A percentile compares a stretch with the other conserved stretches of the same genome.
These are phyloP conservation scores for Fallopia convolvulus DNA, from an alignment of 148 eudicot genomes.

Conservation along the genomic window DNA sequence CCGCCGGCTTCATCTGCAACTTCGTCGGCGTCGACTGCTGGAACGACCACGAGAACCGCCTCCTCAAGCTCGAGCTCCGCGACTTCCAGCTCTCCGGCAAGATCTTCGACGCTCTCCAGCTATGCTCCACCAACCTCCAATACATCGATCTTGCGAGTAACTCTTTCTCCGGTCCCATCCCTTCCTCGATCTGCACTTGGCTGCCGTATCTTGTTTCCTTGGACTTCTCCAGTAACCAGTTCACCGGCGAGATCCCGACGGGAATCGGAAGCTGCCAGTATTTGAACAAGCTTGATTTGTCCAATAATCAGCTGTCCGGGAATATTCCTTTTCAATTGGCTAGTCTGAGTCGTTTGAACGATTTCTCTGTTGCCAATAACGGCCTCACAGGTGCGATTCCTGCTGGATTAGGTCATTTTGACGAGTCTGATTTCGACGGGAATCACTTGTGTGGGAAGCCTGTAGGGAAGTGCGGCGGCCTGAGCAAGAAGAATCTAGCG, in stretches of 20 bases:
- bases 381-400: slow-evolving; percentile 42
- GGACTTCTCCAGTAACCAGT: slow-evolving; percentile 39
- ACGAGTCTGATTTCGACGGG: slow-evolving; percentile 26
- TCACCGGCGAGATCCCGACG: slow-evolving; percentile 36
- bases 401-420: slow-evolving; percentile 3
- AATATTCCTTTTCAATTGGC: slow-evolving; percentile 34
- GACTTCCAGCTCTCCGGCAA: slow-evolving; percentile 31
- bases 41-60: slow-evolving; percentile 55
- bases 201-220: slow-evolving; percentile 42
- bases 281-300: slow-evolving; percentile 34
- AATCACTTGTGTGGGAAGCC: slow-evolving; percentile 44
- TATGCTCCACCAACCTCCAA: slow-evolving; percentile 30
- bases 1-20: slow-evolving; percentile 38
- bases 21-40: slow-evolving; percentile 49
- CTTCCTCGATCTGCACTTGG: slow-evolving; percentile 36
- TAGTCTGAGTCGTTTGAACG: slow-evolving; percentile 33
- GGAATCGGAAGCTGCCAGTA: slow-evolving; percentile 35
- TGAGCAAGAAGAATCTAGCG: slow-evolving; percentile 43
- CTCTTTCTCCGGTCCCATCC: slow-evolving; percentile 36
- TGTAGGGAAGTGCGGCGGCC: slow-evolving; percentile 41
- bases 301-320: slow-evolving; percentile 36
- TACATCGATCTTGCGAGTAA: slow-evolving; percentile 46
- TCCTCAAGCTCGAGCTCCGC: slow-evolving; percentile 30
- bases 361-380: slow-evolving; percentile 39
- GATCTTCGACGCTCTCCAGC: slow-evolving; percentile 23